These are phyloP conservation scores for Tripterygium wilfordii DNA, from an alignment of 177 flowering plant genomes.

Conservation along the genomic window DNA sequence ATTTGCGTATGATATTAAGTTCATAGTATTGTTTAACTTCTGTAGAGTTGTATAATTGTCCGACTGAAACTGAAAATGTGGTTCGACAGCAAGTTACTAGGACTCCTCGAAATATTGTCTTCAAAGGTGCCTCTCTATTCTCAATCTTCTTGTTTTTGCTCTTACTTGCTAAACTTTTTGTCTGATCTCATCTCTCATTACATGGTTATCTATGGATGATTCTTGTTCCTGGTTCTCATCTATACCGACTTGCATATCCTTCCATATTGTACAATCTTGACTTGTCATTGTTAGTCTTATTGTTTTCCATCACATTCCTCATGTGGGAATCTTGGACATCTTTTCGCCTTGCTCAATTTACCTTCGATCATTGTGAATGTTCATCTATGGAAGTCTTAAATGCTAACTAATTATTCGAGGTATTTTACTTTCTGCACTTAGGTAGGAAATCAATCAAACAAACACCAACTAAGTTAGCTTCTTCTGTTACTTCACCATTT, in stretches of 20 bases:
- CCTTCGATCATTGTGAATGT: too few relatives aligned
- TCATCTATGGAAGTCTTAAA: too few relatives aligned
- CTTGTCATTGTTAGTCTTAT: too few relatives aligned
- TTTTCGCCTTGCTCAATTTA: too few relatives aligned
- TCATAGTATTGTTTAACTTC: not conserved
- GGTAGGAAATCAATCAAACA: slow-evolving; percentile 62
- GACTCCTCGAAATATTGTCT: slow-evolving; percentile 40
- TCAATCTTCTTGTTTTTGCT: not conserved
- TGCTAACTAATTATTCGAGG: not conserved
- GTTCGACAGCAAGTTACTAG: slow-evolving; percentile 35
- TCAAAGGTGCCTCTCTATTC: slow-evolving; percentile 50
- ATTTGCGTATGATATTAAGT: not conserved
- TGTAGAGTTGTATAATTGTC: slow-evolving; percentile 48
- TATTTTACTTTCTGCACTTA: slow-evolving; percentile 11
- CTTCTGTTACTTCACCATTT: slow-evolving; percentile 85
- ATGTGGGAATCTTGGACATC: too few relatives aligned
- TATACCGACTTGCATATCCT: too few relatives aligned
- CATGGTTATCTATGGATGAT: too few relatives aligned
- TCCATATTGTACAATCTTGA: too few relatives aligned
- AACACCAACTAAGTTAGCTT: slow-evolving; percentile 59
- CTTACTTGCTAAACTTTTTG: not conserved
- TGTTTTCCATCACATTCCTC: too few relatives aligned
- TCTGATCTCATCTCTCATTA: too few relatives aligned
- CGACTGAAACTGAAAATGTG: slow-evolving; percentile 33
- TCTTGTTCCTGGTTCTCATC: too few relatives aligned